phyloP scores from a whole-genome alignment of 2,329 filamentous ascomycete genomes.

The Leptographium wingfieldii region DNA sequence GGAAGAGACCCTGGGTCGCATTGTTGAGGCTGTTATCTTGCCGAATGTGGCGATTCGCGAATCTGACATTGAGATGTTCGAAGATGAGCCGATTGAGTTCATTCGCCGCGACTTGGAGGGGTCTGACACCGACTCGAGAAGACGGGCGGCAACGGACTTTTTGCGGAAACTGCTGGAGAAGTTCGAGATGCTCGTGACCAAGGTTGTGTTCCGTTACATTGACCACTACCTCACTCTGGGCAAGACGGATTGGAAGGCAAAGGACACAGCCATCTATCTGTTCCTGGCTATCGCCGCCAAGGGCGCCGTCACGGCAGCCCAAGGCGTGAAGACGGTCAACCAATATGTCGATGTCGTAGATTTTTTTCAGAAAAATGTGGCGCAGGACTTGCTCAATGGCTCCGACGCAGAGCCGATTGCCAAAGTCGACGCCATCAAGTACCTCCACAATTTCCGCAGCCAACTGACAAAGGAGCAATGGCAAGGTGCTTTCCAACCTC shows the following conservation, averaged over 20 bases:
- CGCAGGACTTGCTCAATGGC: slow-evolving; percentile 68
- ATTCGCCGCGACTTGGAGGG: slow-evolving; percentile 91
- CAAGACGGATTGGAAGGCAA: slow-evolving; percentile 84
- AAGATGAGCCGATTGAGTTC: slow-evolving; percentile 98
- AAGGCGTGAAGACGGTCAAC: slow-evolving; percentile 87
- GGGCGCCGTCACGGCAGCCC: slow-evolving; percentile 71
- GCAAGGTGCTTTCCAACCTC: slow-evolving; percentile 74
- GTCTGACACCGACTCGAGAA: slow-evolving; percentile 85
- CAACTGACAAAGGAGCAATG: slow-evolving; percentile 87
- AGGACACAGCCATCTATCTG: slow-evolving; percentile 95
- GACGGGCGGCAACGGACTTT: slow-evolving; percentile 90
- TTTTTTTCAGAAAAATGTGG: slow-evolving; percentile 89
- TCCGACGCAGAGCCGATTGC: slow-evolving; percentile 66
- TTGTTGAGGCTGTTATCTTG: slow-evolving; percentile 90
- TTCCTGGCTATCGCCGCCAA: slow-evolving; percentile 92
- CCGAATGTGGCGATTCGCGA: slow-evolving; percentile 87
- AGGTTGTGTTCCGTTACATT: slow-evolving; percentile 78
- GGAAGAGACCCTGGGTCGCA: slow-evolving; percentile 64
- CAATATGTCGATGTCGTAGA: slow-evolving; percentile 77
- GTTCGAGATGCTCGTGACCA: slow-evolving; percentile 75
- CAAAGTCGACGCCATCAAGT: slow-evolving; percentile 97
- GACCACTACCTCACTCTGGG: slow-evolving; percentile 72
- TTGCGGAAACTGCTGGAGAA: slow-evolving; percentile 77
- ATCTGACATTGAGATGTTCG: slow-evolving; percentile 89
- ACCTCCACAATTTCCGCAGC: slow-evolving; percentile 91